Base-by-base conservation (phyloP, 345 rosid genomes). In the Laguncularia racemosa region DNA sequence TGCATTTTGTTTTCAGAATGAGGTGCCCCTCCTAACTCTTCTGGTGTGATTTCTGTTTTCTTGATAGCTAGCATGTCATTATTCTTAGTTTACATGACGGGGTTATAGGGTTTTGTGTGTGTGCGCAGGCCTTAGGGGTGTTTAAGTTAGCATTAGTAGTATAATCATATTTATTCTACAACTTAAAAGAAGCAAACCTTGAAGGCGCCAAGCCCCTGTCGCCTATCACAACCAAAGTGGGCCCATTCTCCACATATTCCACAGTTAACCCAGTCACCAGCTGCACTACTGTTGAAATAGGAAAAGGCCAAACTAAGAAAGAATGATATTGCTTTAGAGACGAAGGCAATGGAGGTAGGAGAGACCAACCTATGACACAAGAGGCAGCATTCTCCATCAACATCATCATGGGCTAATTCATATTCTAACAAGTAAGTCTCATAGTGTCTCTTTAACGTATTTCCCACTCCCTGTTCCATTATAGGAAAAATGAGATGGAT, bases 171-270 rank as follows among this genome's bases (percentile, higher is more conserved):
- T 47, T 14, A 47, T 47, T 47, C 4, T 11, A 47, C 50, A 47
- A 16, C 16, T 47, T 8, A 9, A 50, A 17, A 50, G 20, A 59
- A 53, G 26, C 46, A 13, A 72, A 89, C 99, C 92, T 93, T 93
- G 50, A 93, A 93, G 71, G 99, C 97, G 46, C 97, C 99, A 12
- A 89, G 99, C 20, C 99, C 97, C 52, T 89, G 96, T 67, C 97
- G 85, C 76, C 95, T 72, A 64, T 93, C 99, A 76, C 99, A 90
- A 66, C 99, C 97, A 60, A 93, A 93, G 73, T 93, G 99, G 15
- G 99, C 99, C 99, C 99, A 90, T 67, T 93, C 99, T 13, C 95
- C 99, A 33, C 99, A 93, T 50, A 87, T 82, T 68, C 97, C 96
- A 64, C 99, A 93, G 70, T 93, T 93, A 56, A 93, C 99, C 99